phyloP scores from a whole-genome alignment of 116 monocot species.

The Cymodocea nodosa region DNA sequence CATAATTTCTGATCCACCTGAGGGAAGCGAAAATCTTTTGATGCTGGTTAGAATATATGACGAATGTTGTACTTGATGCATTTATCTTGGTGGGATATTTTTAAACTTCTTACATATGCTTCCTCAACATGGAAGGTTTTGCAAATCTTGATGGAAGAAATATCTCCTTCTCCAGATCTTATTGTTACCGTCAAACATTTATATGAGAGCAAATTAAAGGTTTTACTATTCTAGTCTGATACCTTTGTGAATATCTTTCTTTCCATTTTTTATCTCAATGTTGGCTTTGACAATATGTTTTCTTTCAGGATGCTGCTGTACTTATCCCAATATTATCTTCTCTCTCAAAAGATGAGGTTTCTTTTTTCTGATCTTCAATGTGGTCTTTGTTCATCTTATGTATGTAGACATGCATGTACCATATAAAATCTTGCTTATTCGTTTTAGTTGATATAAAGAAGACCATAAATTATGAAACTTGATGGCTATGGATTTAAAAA shows the following conservation, averaged over 20 bases:
- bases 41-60: conserved; percentile 43
- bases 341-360: conserved; percentile 93
- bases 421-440: no score
- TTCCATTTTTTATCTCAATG: background rate
- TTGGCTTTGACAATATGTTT: background rate
- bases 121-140: conserved; percentile 33
- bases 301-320: conserved; percentile 81
- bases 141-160: conserved; percentile 74
- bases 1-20: conserved; percentile 76
- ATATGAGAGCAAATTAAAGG: conserved; percentile 89
- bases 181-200: conserved; percentile 84
- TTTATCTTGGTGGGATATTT: background rate
- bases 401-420: no score
- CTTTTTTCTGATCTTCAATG: background rate
- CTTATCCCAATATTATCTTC: conserved; percentile 92
- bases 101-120: background rate
- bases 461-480: no score
- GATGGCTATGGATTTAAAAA: no score
- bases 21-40: conserved; percentile 85
- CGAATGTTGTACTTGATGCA: background rate
- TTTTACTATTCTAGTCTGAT: conserved; percentile 6
- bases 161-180: conserved; percentile 64
- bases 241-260: background rate
- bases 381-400: no score
- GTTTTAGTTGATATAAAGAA: no score